phyloP scores from a whole-genome alignment of 371 early-diverging fungal species.

The Capillidium heterosporum region DNA sequence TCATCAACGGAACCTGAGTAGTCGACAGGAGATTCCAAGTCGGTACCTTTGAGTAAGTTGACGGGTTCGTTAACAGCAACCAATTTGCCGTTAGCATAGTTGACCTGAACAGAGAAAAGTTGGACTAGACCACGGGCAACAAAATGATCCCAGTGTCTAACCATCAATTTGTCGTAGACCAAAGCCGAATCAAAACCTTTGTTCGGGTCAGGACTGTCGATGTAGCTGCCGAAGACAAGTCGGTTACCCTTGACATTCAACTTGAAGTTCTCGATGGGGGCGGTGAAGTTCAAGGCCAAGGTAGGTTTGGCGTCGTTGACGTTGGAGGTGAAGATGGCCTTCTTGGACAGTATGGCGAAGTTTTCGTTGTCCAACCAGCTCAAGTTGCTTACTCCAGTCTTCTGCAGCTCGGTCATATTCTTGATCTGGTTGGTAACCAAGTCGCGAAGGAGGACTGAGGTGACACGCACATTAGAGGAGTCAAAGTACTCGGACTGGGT shows the following conservation, averaged over 20 bases:
- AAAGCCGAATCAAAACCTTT: constrained; percentile 24
- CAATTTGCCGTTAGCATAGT: constrained; percentile 13
- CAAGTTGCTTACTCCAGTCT: constrained; percentile 10
- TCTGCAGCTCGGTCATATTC: constrained; percentile 16
- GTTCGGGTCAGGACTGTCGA: constrained; percentile 22
- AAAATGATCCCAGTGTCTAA: constrained; percentile 50
- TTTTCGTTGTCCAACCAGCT: constrained; percentile 29
- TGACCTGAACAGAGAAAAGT: constrained; percentile 20
- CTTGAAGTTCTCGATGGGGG: not conserved
- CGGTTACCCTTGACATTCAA: constrained; percentile 11
- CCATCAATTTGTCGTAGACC: constrained; percentile 38
- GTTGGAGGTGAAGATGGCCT: constrained; percentile 27
- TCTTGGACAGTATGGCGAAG: constrained; percentile 25
- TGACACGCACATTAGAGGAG: constrained; percentile 22
- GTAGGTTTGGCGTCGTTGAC: constrained; percentile 22
- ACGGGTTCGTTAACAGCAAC: constrained; percentile 14
- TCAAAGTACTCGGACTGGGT: constrained; percentile 22
- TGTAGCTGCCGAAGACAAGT: constrained; percentile 28
- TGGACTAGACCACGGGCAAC: constrained; percentile 30
- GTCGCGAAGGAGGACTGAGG: constrained; percentile 23
- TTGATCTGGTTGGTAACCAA: constrained; percentile 8
- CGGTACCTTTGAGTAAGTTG: constrained; percentile 27
- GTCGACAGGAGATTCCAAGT: constrained; percentile 27
- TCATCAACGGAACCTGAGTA: constrained; percentile 35
- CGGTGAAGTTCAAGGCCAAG: not conserved